A percentile compares a stretch with the other conserved stretches of the same genome.
Evolutionary conservation across 768 basidiomycete genomes (phyloP).

Genomic region (Mycena olivaceomarginata): DNA sequence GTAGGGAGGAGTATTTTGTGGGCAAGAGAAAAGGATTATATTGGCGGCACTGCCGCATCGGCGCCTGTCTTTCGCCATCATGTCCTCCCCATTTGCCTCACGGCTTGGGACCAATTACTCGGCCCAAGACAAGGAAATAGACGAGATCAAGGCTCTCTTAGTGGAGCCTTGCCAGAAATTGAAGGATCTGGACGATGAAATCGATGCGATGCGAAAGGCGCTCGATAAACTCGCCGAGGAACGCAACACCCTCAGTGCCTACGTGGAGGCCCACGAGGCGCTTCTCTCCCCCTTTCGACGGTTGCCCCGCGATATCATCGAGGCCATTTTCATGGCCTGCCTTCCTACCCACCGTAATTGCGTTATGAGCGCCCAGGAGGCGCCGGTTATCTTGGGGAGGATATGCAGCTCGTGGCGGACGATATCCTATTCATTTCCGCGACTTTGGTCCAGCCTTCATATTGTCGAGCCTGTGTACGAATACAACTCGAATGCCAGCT

Average conservation of each 20-base stretch:
- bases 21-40: too few species aligned
- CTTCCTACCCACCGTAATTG: constrained; percentile 35
- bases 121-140: constrained; percentile 16
- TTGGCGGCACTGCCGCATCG: too few species aligned
- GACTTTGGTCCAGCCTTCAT: constrained; percentile 49
- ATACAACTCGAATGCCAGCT: too few species aligned
- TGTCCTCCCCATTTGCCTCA: constrained; percentile 22
- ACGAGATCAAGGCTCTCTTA: constrained; percentile 8
- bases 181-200: constrained; percentile 12
- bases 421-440: constrained; percentile 48
- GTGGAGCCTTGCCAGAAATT: background rate
- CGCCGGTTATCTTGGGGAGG: constrained; percentile 53
- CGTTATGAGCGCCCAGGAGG: constrained; percentile 43
- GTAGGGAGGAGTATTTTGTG: too few species aligned
- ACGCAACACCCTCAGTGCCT: background rate
- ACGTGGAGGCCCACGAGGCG: constrained; percentile 17
- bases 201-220: background rate
- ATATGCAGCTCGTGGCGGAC: constrained; percentile 55
- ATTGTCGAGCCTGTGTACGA: constrained; percentile 12
- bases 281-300: constrained; percentile 17
- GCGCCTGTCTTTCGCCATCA: background rate
- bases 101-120: constrained; percentile 29
- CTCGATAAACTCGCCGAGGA: background rate
- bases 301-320: constrained; percentile 26
- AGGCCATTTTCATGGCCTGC: constrained; percentile 36